phyloP scores from a whole-genome alignment of 1,284 basidiomycete species.

The Sanghuangporus sanghuang region DNA sequence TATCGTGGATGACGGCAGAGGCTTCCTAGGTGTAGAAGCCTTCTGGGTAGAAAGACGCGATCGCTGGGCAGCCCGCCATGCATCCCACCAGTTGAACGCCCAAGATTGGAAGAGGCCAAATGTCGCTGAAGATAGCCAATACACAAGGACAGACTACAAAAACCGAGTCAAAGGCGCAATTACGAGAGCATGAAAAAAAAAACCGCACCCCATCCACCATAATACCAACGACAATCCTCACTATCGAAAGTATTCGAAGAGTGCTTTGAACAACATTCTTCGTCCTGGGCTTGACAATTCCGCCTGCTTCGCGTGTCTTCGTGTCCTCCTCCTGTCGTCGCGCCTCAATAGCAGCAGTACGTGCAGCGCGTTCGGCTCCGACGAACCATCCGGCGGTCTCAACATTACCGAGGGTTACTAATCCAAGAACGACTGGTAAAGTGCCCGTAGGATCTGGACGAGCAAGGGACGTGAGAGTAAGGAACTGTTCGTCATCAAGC shows the following conservation, averaged over 20 bases:
- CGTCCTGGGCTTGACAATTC: constrained; percentile 33
- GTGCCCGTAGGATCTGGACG: constrained; percentile 67
- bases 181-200: constrained; percentile 13
- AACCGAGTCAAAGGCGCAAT: not conserved
- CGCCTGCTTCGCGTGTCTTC: constrained; percentile 34
- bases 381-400: constrained; percentile 71
- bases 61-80: constrained; percentile 36
- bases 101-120: constrained; percentile 79
- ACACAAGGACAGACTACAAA: constrained; percentile 66
- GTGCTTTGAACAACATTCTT: constrained; percentile 55
- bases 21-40: not conserved
- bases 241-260: constrained; percentile 59
- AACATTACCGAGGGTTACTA: constrained; percentile 72
- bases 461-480: constrained; percentile 65
- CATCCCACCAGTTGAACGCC: constrained; percentile 62
- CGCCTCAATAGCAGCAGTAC: constrained; percentile 35
- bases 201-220: constrained; percentile 77
- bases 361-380: constrained; percentile 37
- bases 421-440: constrained; percentile 66
- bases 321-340: constrained; percentile 41
- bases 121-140: constrained; percentile 80
- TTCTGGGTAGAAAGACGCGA: not conserved
- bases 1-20: not conserved
- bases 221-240: constrained; percentile 71
- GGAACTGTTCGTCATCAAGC: constrained; percentile 69